Base-by-base conservation (phyloP, 176 grass and related monocot species). In the Paspalum notatum region DNA sequence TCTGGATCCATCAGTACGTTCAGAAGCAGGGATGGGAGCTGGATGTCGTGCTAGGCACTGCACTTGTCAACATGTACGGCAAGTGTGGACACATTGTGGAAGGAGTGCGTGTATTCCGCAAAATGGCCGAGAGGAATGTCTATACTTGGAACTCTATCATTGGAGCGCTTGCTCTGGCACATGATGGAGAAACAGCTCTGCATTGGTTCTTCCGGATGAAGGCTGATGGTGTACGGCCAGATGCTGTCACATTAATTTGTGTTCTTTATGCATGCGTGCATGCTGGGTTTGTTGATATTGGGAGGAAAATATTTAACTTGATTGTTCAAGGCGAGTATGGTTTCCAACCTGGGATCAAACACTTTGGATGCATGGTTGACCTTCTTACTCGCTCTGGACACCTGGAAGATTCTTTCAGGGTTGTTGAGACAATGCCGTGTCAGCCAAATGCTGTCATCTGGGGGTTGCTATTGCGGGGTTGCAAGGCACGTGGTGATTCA, bases 301-400 rank as follows among this genome's bases (percentile, higher is more conserved):
- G 90, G 9, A 76, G 18, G 68, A 78, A 82, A 76, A 80, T 95
- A 71, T 95, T 95, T 62, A 56, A 86, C 45, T 68, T 77, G 42
- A 24, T 88, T 39, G 21, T 84, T 57, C 62, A 61, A 20, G 93
- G 93, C 3, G 74, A 83, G 50, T 95, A 95, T 62, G 90, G 84
- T 67, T 95, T 92, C 77, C 71, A 62, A 75, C 90, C 93, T 27
- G 85, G 76, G 62, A 87, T 92, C 59, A 92, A 85, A 61, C 93
- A 95, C 74, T 95, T 84, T 24, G 93, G 93, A 59, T 95, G 93
- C 82, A 71, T 92, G 90, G 66, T 95, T 61, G 82, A 92, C 66
- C 78, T 95, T 62, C 82, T 95, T 66, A 86, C 79, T 60, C 81
- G 84, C 51, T 89, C 85, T 60, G 93, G 93, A 52, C 73, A 88